Evolutionary conservation across 78 protist species (phyloP), one percentile per base, ranked within the genome.

Genomic region (Dictyostelium purpureum): DNA sequence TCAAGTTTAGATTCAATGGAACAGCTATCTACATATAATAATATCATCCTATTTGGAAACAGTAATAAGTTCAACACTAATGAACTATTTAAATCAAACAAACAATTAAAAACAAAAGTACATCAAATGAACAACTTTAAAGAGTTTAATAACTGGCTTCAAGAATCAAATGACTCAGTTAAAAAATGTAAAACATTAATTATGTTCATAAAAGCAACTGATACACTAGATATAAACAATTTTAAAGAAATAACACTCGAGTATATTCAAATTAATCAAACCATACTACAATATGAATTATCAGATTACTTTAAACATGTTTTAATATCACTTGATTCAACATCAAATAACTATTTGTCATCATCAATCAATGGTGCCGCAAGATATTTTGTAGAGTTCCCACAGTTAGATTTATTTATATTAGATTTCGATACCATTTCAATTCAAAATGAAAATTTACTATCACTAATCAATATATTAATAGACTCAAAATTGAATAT

Each of bases 191-290:
- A 57, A 57, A 57, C 37, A 57, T 57, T 73, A 28, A 73, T 73
- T 21, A 37, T 73, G 18, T 28, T 28, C 47, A 47, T 47, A 28
- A 19, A n/a, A 16, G 14, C 63, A 24, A 47, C 26, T 47, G n/a
- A 21, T 47, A 19, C 43, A 28, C 10, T 52, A 47, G 19, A 42
- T 28, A 73, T 37, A 24, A 14, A 24, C 9, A 83, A 69, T 71
- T 83, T 51, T 37, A 51, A 56, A 37, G 24, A 35, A 1, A 16
- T 24, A 1, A 57, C 80, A 0, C 24, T 26, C 51, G 80, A 71
- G 28, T 83, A 70, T 47, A 52, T 83, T 38, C 73, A 83, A n/a
- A n/a, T 83, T 19, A 71, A 83, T 43, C 90, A 83, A 71, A 11
- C 35, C 0, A 12, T 83, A 43, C 43, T 71, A 42, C 69, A 83